These are phyloP conservation scores for Dianthus caryophyllus DNA, from an alignment of 148 eudicot species.

Conservation along the genomic window DNA sequence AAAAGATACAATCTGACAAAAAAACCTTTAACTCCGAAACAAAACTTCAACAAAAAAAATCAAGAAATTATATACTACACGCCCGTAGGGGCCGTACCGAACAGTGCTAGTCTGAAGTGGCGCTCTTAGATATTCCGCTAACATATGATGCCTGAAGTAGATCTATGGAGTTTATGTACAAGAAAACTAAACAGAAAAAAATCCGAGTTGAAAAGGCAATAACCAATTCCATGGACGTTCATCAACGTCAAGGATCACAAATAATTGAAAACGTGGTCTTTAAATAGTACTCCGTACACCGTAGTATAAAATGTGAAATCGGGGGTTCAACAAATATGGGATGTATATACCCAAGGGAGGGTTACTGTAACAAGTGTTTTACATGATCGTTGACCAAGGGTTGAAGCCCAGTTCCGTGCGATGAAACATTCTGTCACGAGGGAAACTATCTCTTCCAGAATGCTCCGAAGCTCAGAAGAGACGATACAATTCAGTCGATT, in stretches of 20 bases:
- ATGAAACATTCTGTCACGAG: conserved; percentile 12
- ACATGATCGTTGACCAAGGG: conserved; percentile 1
- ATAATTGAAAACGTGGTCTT: no score
- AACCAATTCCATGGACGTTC: neutral
- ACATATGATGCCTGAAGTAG: no score
- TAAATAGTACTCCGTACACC: neutral
- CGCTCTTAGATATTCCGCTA: no score
- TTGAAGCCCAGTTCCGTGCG: neutral
- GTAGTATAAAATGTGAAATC: neutral
- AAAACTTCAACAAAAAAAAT: no score
- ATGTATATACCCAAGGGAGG: neutral
- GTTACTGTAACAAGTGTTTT: neutral
- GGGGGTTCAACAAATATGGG: neutral
- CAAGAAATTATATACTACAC: no score
- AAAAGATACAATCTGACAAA: no score
- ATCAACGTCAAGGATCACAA: neutral
- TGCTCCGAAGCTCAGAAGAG: conserved; percentile 8
- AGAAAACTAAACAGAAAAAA: no score
- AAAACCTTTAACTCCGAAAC: no score
- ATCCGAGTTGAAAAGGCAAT: neutral
- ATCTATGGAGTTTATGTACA: no score
- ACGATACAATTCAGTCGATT: conserved; percentile 8
- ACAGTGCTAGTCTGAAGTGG: no score
- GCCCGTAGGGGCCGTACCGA: no score
- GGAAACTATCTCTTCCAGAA: conserved; percentile 4